A percentile compares a stretch with the other conserved stretches of the same genome.
Evolutionary conservation across 805 yeast species (phyloP).

Genomic region (Starmerella powellii): DNA sequence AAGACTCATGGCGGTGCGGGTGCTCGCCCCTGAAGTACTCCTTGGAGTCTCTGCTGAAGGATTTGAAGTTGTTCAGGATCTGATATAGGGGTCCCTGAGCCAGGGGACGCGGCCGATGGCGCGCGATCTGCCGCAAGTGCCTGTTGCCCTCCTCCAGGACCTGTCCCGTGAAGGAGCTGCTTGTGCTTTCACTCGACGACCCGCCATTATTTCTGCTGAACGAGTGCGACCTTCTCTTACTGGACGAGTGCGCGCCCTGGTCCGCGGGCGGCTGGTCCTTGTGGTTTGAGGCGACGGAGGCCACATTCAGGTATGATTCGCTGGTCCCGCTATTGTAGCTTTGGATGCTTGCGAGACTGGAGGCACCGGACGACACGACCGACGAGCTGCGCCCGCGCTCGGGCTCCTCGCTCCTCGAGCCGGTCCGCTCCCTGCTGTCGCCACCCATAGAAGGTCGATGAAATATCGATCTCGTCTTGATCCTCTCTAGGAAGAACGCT

Average conservation of each 20-base stretch:
- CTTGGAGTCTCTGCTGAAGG: constrained; percentile 5
- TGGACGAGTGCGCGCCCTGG: no score
- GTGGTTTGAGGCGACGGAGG: no score
- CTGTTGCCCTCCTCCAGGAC: no score
- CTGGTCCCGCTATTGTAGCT: not conserved
- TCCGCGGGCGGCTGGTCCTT: no score
- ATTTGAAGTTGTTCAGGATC: constrained; percentile 7
- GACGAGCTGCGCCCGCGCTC: not conserved
- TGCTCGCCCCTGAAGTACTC: no score
- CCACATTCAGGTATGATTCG: not conserved
- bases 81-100: constrained; percentile 4
- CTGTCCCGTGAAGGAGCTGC: no score
- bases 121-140: not conserved
- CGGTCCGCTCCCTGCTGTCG: not conserved
- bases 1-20: no score
- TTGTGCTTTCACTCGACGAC: no score
- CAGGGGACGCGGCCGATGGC: constrained; percentile 6
- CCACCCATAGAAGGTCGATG: not conserved
- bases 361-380: not conserved
- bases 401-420: not conserved
- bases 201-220: no score
- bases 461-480: no score
- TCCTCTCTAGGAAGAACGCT: not conserved
- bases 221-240: no score
- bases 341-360: not conserved